These are phyloP conservation scores for Phytomonas francai DNA, from an alignment of 208 protist species.

Conservation along the genomic window DNA sequence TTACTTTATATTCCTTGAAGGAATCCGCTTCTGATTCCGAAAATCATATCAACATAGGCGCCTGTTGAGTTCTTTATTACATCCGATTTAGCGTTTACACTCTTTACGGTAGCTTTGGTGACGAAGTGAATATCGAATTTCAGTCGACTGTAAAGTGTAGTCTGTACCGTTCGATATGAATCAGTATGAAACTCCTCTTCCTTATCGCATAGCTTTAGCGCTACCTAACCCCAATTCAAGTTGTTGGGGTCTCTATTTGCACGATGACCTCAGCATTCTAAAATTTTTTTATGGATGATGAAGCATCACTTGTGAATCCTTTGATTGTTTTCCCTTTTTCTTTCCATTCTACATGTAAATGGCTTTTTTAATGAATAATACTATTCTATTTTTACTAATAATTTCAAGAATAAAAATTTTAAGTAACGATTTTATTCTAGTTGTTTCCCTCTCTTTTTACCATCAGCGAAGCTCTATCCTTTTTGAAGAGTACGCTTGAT, in stretches of 20 bases:
- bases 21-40: background rate
- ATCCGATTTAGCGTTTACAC: background rate
- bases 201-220: background rate
- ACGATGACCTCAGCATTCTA: background rate
- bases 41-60: background rate
- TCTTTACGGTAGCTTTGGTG: background rate
- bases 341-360: slow-evolving; percentile 9
- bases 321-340: slow-evolving; percentile 14
- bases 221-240: background rate
- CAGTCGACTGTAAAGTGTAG: background rate
- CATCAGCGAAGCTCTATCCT: background rate
- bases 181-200: background rate
- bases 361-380: slow-evolving; percentile 4
- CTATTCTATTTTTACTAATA: background rate
- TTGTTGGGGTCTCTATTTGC: background rate
- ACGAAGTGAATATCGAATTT: background rate
- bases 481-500: background rate
- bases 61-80: background rate
- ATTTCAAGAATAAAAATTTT: background rate
- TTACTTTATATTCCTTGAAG: background rate
- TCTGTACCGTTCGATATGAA: background rate
- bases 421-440: background rate
- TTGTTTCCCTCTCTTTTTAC: background rate
- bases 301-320: background rate
- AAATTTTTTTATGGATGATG: background rate